Evolutionary conservation across 441 rosid species (phyloP).

Genomic region (Geranium incanum): DNA sequence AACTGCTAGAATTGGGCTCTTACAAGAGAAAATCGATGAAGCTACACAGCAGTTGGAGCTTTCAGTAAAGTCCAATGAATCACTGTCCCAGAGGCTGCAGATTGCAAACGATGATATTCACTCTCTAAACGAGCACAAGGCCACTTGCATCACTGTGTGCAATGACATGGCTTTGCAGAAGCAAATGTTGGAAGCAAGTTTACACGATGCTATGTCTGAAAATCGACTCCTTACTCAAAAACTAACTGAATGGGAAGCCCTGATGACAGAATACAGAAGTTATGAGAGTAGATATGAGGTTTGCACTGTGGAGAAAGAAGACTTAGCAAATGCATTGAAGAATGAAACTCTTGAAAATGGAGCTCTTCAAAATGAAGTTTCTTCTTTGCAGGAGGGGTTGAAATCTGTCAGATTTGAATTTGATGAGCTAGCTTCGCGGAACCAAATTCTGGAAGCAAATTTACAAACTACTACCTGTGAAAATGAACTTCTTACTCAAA

Average conservation of each 20-base stretch:
- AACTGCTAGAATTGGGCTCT: slow-evolving; percentile 34
- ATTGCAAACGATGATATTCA: slow-evolving; percentile 56
- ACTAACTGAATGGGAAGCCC: slow-evolving; percentile 8
- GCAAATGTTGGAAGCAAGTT: slow-evolving; percentile 49
- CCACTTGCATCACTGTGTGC: slow-evolving; percentile 46
- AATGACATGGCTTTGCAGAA: slow-evolving; percentile 54
- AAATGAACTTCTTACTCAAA: slow-evolving; percentile 11
- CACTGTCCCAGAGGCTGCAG: slow-evolving; percentile 58
- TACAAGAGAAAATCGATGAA: slow-evolving; percentile 46
- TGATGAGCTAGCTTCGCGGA: slow-evolving; percentile 38
- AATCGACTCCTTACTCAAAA: slow-evolving; percentile 11
- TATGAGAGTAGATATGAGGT: slow-evolving; percentile 11
- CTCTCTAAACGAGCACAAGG: slow-evolving; percentile 52
- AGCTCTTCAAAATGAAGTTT: slow-evolving; percentile 11
- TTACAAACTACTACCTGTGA: slow-evolving; percentile 28
- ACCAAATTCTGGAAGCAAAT: slow-evolving; percentile 52
- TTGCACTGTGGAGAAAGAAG: slow-evolving; percentile 10
- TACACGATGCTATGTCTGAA: slow-evolving; percentile 29
- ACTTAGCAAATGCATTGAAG: slow-evolving; percentile 1
- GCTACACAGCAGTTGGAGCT: slow-evolving; percentile 63
- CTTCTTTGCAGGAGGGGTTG: slow-evolving; percentile 7
- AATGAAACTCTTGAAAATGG: slow-evolving; percentile 4
- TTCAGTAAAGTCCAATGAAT: slow-evolving; percentile 51
- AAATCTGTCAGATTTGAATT: slow-evolving; percentile 16
- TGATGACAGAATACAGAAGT: slow-evolving; percentile 13